Evolutionary conservation across 306 rosid species (phyloP), one percentile per base, ranked within the genome.

Genomic region (Prunus mume): DNA sequence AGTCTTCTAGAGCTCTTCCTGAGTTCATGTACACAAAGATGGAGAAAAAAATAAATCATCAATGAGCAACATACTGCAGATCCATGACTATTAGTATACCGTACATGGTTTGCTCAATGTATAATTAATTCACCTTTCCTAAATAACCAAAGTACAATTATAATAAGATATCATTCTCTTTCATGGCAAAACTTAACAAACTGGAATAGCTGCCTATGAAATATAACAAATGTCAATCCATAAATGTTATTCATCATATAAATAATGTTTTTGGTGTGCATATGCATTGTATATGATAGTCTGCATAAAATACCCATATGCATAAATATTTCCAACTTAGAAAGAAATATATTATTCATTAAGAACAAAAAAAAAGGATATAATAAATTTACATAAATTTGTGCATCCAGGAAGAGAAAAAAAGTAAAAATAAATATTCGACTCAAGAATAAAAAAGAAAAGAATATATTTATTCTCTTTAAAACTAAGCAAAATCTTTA

Each of bases 1-100:
- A 70, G 50, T 92, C 89, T 80, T 92, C 97, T 22, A 90, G 79
- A 18, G 97, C 88, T 81, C 76, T 90, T 45, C 92, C 96, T 92
- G 85, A 64, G 70, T 76, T 71, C 32, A 81, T 45, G 34, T 61
- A 30, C 54, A 62, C 6, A 22, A 3, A 71, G 76, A 68, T 56
- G n/a, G 30, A 41, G 12, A 60, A 73, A 25, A 54, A 64, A 75
- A 15, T 49, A 49, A 58, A 51, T 15, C 18, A 55, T 71, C 60
- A 72, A 32, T 28, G 24, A 20, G 52, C 73, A 64, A 22, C 69
- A 57, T 38, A 12, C 30, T 27, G 47, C 28, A 58, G 4, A 73
- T 71, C 45, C 65, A 72, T 46, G 2, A 49, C 24, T 69, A 41
- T 18, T 58, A 24, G n/a, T 73, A 45, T 43, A 60, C 27, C 5